phyloP scores from a whole-genome alignment of 2,329 filamentous ascomycete species.

The Fusarium tuaranense region DNA sequence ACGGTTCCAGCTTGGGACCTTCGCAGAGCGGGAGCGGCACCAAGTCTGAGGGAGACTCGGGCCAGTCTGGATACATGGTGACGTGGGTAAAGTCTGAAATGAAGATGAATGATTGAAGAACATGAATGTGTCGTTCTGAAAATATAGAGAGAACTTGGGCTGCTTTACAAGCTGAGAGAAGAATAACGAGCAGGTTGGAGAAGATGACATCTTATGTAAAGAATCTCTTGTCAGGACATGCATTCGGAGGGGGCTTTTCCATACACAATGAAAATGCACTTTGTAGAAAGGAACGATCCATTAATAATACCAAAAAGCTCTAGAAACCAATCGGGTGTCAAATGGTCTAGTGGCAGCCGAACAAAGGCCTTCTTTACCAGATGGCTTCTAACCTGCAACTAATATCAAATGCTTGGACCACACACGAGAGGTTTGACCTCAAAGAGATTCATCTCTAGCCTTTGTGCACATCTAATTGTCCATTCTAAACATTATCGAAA shows the following conservation, averaged over 20 bases:
- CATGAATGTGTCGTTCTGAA: background rate
- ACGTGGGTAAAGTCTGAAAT: background rate
- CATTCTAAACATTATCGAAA: background rate
- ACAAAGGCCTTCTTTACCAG: background rate
- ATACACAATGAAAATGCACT: background rate
- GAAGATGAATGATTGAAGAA: background rate
- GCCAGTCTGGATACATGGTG: background rate
- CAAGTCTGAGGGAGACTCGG: background rate
- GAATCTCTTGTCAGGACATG: background rate
- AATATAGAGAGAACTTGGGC: background rate
- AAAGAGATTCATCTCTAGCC: background rate
- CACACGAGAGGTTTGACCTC: background rate
- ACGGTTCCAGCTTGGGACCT: conserved; percentile 2
- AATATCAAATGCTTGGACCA: background rate
- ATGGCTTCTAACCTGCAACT: background rate
- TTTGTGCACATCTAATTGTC: background rate
- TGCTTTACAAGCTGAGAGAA: background rate
- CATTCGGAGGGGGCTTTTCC: background rate
- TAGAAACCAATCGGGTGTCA: background rate
- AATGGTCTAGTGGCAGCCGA: background rate
- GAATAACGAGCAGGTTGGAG: background rate
- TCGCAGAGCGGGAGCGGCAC: conserved; percentile 5
- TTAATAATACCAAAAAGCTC: background rate
- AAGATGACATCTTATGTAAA: background rate
- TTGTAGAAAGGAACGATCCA: background rate